Evolutionary conservation across 2,329 filamentous ascomycete genomes (phyloP).

Genomic region (Sclerotinia sclerotiorum): DNA sequence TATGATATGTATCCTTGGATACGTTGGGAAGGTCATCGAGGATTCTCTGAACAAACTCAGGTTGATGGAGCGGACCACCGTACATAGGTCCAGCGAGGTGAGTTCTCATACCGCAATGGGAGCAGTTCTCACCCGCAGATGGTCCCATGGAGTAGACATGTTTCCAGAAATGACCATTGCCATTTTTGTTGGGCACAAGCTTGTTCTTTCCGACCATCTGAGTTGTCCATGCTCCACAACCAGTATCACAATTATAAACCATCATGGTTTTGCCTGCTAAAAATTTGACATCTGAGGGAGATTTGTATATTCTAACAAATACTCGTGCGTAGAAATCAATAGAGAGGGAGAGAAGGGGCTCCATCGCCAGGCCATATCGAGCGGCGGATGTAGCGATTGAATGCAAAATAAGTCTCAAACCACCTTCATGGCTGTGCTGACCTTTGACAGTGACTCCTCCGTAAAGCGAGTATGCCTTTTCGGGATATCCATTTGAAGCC

Average conservation of each 20-base stretch:
- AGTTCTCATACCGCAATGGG: constrained; percentile 82
- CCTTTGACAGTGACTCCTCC: constrained; percentile 87
- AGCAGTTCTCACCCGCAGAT: constrained; percentile 63
- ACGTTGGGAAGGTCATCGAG: constrained; percentile 68
- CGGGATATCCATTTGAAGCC: constrained; percentile 89
- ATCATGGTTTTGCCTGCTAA: constrained; percentile 89
- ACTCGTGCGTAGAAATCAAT: constrained; percentile 94
- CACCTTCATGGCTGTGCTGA: constrained; percentile 82
- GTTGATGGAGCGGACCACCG: constrained; percentile 82
- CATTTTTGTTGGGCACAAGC: constrained; percentile 66
- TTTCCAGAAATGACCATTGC: constrained; percentile 70
- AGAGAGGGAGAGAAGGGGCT: constrained; percentile 86
- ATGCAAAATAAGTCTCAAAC: constrained; percentile 81
- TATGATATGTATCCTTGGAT: constrained; percentile 72
- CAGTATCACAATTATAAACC: constrained; percentile 84
- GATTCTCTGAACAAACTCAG: constrained; percentile 76
- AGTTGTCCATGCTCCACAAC: constrained; percentile 88
- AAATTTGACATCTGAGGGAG: constrained; percentile 85
- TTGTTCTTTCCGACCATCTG: constrained; percentile 75
- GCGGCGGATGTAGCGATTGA: constrained; percentile 77
- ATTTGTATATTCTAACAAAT: constrained; percentile 79
- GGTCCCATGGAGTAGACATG: constrained; percentile 73
- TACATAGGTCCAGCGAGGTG: constrained; percentile 95
- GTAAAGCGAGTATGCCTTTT: constrained; percentile 93
- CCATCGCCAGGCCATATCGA: constrained; percentile 82